Conservation (phyloP, 2,329 filamentous ascomycete genomes). For the Aciculosporium take region DNA sequence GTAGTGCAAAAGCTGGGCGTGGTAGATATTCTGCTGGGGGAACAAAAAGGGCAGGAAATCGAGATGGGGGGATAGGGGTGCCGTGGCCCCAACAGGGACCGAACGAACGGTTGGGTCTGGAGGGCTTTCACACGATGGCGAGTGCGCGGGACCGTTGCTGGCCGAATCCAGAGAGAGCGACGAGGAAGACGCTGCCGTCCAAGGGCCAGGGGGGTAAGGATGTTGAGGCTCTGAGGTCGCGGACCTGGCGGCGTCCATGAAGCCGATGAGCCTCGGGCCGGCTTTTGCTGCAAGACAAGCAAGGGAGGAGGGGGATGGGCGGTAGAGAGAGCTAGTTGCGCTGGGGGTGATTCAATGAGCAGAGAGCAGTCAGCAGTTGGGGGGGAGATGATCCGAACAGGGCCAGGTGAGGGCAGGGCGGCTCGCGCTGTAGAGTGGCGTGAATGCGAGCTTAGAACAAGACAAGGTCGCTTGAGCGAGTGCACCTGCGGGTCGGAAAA, state of each 20-base stretch:
- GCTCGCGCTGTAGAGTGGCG: background rate
- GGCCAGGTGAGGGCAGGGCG: background rate
- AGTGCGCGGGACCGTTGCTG: slow-evolving; percentile 14
- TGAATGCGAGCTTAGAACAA: background rate
- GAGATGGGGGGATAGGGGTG: slow-evolving; percentile 28
- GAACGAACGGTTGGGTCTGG: slow-evolving; percentile 15
- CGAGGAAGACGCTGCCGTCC: slow-evolving; percentile 17
- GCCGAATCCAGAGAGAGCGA: slow-evolving; percentile 12
- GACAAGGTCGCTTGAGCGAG: background rate
- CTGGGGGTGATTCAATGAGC: background rate
- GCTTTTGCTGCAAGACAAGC: background rate
- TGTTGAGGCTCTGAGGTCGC: slow-evolving; percentile 24
- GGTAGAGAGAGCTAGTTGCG: slow-evolving; percentile 1
- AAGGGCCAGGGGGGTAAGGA: slow-evolving; percentile 22
- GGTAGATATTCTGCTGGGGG: slow-evolving; percentile 45
- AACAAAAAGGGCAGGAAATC: slow-evolving; percentile 44
- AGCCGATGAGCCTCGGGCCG: slow-evolving; percentile 12
- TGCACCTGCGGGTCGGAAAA: background rate
- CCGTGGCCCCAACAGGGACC: slow-evolving; percentile 11
- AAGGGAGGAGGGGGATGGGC: slow-evolving; percentile 1
- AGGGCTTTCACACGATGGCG: slow-evolving; percentile 15
- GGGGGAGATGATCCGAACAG: background rate
- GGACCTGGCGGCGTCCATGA: slow-evolving; percentile 25
- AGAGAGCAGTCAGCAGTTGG: background rate
- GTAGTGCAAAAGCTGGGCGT: slow-evolving; percentile 50